phyloP scores from a whole-genome alignment of 306 rosid species.

The Inga leiocalycina region DNA sequence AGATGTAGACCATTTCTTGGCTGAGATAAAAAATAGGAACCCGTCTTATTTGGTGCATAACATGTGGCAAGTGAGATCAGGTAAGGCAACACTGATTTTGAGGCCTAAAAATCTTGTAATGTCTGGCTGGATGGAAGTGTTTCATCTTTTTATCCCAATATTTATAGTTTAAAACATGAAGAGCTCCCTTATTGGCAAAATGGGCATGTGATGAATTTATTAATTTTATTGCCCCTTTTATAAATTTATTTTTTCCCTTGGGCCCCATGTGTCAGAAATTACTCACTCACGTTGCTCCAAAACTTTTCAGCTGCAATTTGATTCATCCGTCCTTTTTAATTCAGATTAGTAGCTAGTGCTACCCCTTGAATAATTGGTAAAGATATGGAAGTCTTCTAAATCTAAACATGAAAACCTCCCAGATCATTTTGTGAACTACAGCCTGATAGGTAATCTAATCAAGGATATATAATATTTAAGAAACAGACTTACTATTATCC shows the following conservation, averaged over 20 bases:
- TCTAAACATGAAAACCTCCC: conserved; percentile 9
- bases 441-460: conserved; percentile 18
- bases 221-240: neutral
- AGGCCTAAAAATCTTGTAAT: neutral
- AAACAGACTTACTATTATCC: conserved; percentile 10
- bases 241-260: neutral
- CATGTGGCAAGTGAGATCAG: neutral
- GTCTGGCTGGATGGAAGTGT: neutral
- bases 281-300: neutral
- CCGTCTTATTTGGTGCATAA: neutral
- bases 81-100: neutral
- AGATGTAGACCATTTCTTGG: neutral
- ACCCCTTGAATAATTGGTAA: neutral
- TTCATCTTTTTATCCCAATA: neutral
- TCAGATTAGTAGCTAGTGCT: neutral
- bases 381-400: conserved; percentile 2
- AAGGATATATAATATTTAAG: neutral
- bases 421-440: conserved; percentile 11
- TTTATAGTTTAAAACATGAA: neutral
- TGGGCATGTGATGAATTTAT: neutral
- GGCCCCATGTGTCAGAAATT: neutral
- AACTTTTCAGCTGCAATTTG: neutral
- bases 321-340: neutral
- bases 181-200: neutral
- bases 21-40: neutral